phyloP scores from a whole-genome alignment of 2,329 filamentous ascomycete species.

The Ophiosphaerella narmari region DNA sequence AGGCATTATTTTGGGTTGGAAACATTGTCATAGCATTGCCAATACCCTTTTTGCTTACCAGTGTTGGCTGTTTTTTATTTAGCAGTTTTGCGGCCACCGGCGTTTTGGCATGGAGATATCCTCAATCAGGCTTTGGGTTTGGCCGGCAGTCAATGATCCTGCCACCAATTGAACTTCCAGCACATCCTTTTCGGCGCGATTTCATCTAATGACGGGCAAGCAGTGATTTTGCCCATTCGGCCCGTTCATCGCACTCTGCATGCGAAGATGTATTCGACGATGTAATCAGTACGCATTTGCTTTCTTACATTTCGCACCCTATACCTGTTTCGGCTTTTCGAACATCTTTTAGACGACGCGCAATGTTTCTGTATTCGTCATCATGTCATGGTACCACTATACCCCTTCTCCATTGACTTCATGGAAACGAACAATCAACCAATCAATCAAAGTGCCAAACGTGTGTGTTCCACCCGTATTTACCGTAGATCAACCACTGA shows the following conservation, averaged over 20 bases:
- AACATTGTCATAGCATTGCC: constrained; percentile 19
- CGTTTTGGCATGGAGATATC: constrained; percentile 7
- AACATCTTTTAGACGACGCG: neutral
- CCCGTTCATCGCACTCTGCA: constrained; percentile 3
- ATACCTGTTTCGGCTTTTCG: neutral
- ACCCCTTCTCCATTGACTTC: neutral
- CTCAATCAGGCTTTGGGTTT: neutral
- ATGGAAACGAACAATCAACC: too few species aligned
- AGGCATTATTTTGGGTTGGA: constrained; percentile 11
- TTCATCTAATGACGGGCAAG: neutral
- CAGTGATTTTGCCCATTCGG: neutral
- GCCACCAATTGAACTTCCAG: neutral
- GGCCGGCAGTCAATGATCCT: too few species aligned
- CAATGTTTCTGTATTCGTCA: neutral
- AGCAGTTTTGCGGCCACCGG: constrained; percentile 4
- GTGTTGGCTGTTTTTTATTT: neutral
- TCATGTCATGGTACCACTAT: neutral
- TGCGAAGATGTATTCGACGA: constrained; percentile 12
- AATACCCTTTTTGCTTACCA: constrained; percentile 21
- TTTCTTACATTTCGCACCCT: constrained; percentile 4
- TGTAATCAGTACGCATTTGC: constrained; percentile 10
- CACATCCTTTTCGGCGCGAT: neutral
- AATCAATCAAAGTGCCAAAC: too few species aligned
- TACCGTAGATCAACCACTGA: too few species aligned
- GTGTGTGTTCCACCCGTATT: too few species aligned